Percentiles rank a stretch among this genome's conserved stretches.
phyloP scores from a whole-genome alignment of 208 protist species.

The Wallacemonas sp. region DNA sequence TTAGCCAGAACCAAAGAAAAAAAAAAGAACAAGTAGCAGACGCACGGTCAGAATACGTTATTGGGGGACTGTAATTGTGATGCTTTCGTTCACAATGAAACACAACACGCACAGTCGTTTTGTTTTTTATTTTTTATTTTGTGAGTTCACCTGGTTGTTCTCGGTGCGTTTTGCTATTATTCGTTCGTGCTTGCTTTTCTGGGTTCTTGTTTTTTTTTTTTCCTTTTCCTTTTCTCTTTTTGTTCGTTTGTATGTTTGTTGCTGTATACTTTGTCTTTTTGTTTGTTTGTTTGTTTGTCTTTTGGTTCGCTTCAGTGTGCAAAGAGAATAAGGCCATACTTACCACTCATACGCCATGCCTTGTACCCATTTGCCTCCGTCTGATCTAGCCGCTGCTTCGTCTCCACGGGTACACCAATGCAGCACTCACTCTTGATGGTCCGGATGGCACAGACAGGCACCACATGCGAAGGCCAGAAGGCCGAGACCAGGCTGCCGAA shows the following conservation, averaged over 20 bases:
- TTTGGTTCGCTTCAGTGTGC: conserved; percentile 17
- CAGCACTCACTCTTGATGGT: conserved; percentile 90
- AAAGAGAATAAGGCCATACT: conserved; percentile 83
- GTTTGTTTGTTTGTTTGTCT: background rate
- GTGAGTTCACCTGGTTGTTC: background rate
- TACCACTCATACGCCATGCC: conserved; percentile 73
- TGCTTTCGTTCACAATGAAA: no score
- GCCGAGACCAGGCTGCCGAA: conserved; percentile 59
- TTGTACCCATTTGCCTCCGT: conserved; percentile 14
- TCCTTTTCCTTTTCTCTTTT: background rate
- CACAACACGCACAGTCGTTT: no score
- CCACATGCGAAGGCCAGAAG: conserved; percentile 70
- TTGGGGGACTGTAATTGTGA: no score
- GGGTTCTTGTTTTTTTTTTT: background rate
- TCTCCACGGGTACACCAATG: conserved; percentile 53
- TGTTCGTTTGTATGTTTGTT: conserved; percentile 4
- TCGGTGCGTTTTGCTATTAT: background rate
- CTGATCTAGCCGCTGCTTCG: conserved; percentile 52
- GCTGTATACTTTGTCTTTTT: no score
- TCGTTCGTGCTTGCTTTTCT: background rate
- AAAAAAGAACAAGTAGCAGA: background rate
- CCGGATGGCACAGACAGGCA: conserved; percentile 79
- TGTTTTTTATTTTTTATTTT: conserved; percentile 8
- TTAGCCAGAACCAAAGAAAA: background rate
- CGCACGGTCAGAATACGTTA: no score